Conservation (phyloP, 148 eudicot species). For the Mesembryanthemum crystallinum region DNA sequence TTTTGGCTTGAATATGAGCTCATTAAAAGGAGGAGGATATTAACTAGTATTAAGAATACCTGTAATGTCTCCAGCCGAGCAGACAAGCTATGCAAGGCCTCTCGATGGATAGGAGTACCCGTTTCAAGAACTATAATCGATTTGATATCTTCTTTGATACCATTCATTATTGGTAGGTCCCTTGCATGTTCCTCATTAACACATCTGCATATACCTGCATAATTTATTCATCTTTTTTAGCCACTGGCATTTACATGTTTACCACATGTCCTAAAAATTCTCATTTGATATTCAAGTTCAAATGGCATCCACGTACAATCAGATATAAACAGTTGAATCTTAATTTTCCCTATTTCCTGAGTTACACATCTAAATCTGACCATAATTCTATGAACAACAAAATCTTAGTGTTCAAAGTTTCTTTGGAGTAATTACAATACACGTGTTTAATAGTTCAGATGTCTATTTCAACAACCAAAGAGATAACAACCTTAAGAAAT, state of each 20-base stretch:
- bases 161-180: constrained; percentile 83
- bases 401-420: background rate
- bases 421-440: background rate
- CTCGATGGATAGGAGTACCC: constrained; percentile 52
- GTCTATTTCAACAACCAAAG: background rate
- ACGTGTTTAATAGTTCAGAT: background rate
- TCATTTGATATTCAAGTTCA: background rate
- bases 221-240: constrained; percentile 12
- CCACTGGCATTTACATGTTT: background rate
- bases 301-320: background rate
- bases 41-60: constrained; percentile 36
- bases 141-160: constrained; percentile 83
- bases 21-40: background rate
- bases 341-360: background rate
- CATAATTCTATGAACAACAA: background rate
- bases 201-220: constrained; percentile 58
- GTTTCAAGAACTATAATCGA: constrained; percentile 61
- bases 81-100: constrained; percentile 52
- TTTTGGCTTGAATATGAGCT: background rate
- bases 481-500: background rate
- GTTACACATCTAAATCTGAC: background rate
- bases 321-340: background rate
- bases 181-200: constrained; percentile 77
- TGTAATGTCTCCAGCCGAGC: constrained; percentile 51
- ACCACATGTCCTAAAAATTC: background rate